Percentiles rank a stretch among this genome's conserved stretches.
Evolutionary conservation across 139 green algal species (phyloP).

Genomic region (Tetraselmis chui): DNA sequence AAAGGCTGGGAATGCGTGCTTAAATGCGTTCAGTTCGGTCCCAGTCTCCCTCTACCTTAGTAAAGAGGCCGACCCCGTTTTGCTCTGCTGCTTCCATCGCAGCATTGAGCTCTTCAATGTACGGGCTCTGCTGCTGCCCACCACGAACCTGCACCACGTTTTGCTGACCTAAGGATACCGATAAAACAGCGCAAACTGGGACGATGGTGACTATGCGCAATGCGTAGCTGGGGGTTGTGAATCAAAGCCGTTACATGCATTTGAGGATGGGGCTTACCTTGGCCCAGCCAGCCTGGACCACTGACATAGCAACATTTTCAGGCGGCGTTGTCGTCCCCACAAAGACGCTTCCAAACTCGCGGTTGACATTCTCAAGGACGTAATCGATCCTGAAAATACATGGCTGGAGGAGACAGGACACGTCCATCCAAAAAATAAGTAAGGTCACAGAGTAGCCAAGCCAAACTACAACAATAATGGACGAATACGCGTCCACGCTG

Average conservation of each 20-base stretch:
- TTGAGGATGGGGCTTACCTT: conserved; percentile 47
- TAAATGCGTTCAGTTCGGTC: no score
- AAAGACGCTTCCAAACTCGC: conserved; percentile 91
- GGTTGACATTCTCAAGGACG: conserved; percentile 62
- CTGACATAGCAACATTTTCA: conserved; percentile 69
- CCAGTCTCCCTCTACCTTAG: no score
- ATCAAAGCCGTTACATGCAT: no score
- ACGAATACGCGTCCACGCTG: no score
- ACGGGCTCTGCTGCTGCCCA: conserved; percentile 56
- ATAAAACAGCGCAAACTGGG: background rate
- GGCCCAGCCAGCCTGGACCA: conserved; percentile 71
- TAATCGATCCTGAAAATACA: conserved; percentile 92
- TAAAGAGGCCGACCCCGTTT: conserved; percentile 67
- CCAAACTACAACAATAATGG: no score
- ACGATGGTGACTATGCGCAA: no score
- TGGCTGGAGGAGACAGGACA: conserved; percentile 27
- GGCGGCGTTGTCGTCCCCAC: conserved; percentile 31
- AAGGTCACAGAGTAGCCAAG: no score
- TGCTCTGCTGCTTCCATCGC: conserved; percentile 65
- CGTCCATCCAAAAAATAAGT: no score
- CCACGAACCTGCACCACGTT: background rate
- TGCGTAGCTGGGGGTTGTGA: no score
- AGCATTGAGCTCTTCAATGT: conserved; percentile 70
- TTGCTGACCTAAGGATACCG: background rate
- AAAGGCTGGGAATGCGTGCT: no score